A percentile compares a stretch with the other conserved stretches of the same genome.
These are phyloP conservation scores for Penicillium sp. DNA, from an alignment of 2,329 filamentous ascomycete genomes.

Conservation along the genomic window DNA sequence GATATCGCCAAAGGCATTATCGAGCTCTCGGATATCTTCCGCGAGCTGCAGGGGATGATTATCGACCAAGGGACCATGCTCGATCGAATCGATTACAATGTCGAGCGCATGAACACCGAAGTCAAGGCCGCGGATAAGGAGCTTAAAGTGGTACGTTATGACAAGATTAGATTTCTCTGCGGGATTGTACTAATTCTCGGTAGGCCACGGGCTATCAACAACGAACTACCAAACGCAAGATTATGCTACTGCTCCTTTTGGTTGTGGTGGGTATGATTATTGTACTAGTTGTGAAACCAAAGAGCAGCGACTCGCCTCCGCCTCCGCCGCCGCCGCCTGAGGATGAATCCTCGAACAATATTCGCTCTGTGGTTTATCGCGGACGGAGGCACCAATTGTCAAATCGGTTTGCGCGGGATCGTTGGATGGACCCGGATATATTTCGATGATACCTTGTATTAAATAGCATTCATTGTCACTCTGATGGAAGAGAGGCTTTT, in stretches of 20 bases:
- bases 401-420: conserved; percentile 28
- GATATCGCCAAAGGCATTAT: conserved; percentile 98
- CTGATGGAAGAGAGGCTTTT: too few species aligned
- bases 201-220: conserved; percentile 82
- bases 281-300: conserved; percentile 77
- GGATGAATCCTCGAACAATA: conserved; percentile 27
- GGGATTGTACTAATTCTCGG: not conserved
- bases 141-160: conserved; percentile 66
- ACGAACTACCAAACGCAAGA: conserved; percentile 84
- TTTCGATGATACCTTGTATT: conserved; percentile 27
- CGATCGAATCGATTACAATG: conserved; percentile 96
- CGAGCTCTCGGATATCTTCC: conserved; percentile 93
- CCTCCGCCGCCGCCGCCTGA: conserved; percentile 24
- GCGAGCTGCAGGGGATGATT: conserved; percentile 93
- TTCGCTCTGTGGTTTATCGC: conserved; percentile 24
- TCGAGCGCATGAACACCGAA: conserved; percentile 90
- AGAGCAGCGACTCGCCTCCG: conserved; percentile 38
- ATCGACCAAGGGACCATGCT: conserved; percentile 90
- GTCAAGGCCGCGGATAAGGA: conserved; percentile 94
- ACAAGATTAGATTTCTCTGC: not conserved
- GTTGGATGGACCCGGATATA: conserved; percentile 41
- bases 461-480: conserved; percentile 16
- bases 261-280: conserved; percentile 87
- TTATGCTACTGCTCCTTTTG: conserved; percentile 84
- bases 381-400: conserved; percentile 24